Conservation (phyloP, 176 grass and related monocot genomes). For the Neostapfia colusana region DNA sequence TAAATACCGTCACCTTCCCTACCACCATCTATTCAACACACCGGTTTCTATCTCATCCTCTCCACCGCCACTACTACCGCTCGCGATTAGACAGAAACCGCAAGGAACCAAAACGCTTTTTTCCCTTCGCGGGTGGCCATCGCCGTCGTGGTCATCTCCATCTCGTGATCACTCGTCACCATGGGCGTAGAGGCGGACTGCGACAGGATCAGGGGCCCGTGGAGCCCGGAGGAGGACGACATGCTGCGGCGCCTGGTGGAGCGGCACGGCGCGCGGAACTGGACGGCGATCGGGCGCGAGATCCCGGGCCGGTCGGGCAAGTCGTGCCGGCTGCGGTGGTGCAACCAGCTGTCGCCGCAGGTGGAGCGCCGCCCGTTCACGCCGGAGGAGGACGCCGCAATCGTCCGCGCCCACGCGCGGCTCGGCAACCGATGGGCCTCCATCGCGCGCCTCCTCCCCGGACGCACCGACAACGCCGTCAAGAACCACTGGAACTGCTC, state of each 20-base stretch:
- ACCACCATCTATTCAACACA: slow-evolving; percentile 14
- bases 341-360: slow-evolving; percentile 89
- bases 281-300: slow-evolving; percentile 83
- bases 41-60: background rate
- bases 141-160: background rate
- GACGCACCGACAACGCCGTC: slow-evolving; percentile 96
- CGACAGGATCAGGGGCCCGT: slow-evolving; percentile 71
- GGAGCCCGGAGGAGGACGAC: slow-evolving; percentile 92
- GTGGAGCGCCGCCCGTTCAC: slow-evolving; percentile 93
- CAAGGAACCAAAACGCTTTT: slow-evolving; percentile 19
- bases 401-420: slow-evolving; percentile 60
- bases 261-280: slow-evolving; percentile 80
- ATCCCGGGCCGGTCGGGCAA: slow-evolving; percentile 76
- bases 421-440: slow-evolving; percentile 89
- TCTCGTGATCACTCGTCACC: background rate
- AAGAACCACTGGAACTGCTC: slow-evolving; percentile 99
- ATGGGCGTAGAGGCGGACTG: slow-evolving; percentile 26
- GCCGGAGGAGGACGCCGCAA: slow-evolving; percentile 67
- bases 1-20: slow-evolving; percentile 36
- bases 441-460: slow-evolving; percentile 79
- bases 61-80: background rate
- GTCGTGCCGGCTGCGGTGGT: slow-evolving; percentile 93
- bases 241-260: slow-evolving; percentile 71
- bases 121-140: background rate
- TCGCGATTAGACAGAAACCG: slow-evolving; percentile 4